Evolutionary conservation across 441 rosid species (phyloP), one percentile per base, ranked within the genome.

Genomic region (Hura crepitans): DNA sequence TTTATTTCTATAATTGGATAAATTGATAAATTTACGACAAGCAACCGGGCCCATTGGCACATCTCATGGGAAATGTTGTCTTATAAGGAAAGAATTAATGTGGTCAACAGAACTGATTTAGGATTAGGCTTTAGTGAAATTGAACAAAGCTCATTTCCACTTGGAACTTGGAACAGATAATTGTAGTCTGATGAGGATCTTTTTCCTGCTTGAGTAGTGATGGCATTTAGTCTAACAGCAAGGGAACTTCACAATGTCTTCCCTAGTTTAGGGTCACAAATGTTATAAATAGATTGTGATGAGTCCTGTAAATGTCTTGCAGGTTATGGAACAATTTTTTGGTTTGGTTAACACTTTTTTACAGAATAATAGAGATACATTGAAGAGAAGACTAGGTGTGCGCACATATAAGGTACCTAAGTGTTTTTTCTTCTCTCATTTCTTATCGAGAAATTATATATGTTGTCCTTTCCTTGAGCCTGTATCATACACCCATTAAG

Each of bases 301-400:
- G 53, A 69, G 64, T 62, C 27, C 55, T 33, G 28, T 39, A 23
- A 60, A 62, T 72, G 58, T 58, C 62, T 72, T 85, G 79, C 91
- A 95, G 99, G 99, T 95, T 49, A 95, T 95, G 99, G 99, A 95
- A 80, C 99, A 95, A 79, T 91, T 89, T 82, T 95, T 95, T 78
- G 93, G 93, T 72, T 84, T 95, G 56, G 97, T 95, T 72, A 95
- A 95, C 80, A 95, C 96, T 27, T 95, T 95, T 75, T 81, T 95
- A 65, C 89, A 49, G 45, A 95, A 86, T 81, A 89, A 89, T 68
- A 87, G 89, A 65, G 97, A 90, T 82, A 90, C 99, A 28, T 78
- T 94, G 92, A 95, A 85, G 82, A 92, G 98, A 81, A 88, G 95
- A 80, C 83, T 95, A 75, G 85, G 85, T 70, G 89, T 95, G 56